A percentile compares a stretch with the other conserved stretches of the same genome.
These are phyloP conservation scores for Chloranthus sessilifolius DNA, from an alignment of 164 flowering plant genomes.

Conservation along the genomic window DNA sequence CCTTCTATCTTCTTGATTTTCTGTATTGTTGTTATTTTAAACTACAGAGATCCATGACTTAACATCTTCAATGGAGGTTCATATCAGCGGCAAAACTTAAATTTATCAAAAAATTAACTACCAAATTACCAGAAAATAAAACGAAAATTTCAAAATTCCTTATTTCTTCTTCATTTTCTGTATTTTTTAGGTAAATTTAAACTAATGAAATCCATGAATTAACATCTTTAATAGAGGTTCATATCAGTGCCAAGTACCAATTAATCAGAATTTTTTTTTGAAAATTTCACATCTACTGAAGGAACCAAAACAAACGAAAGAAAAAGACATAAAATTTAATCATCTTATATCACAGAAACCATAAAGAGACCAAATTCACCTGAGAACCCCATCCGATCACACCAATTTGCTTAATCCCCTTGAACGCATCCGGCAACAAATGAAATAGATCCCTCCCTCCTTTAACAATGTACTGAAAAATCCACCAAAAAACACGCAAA, in stretches of 20 bases:
- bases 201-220: neutral
- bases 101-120: no score
- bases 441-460: slow-evolving; percentile 89
- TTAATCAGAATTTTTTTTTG: neutral
- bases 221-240: neutral
- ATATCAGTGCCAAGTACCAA: neutral
- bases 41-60: neutral
- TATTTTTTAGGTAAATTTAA: no score
- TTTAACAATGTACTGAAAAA: slow-evolving; percentile 72
- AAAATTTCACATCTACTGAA: neutral
- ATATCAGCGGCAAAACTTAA: no score
- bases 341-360: no score
- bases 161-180: no score
- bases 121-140: no score
- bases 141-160: no score
- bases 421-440: slow-evolving; percentile 76
- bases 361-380: slow-evolving; percentile 51
- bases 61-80: neutral
- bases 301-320: neutral
- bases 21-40: no score
- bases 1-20: no score
- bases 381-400: slow-evolving; percentile 99
- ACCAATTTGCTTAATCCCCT: slow-evolving; percentile 91
- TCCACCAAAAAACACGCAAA: neutral
- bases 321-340: neutral